These are phyloP conservation scores for Calophaca sinica DNA, from an alignment of 306 rosid genomes.

Conservation along the genomic window DNA sequence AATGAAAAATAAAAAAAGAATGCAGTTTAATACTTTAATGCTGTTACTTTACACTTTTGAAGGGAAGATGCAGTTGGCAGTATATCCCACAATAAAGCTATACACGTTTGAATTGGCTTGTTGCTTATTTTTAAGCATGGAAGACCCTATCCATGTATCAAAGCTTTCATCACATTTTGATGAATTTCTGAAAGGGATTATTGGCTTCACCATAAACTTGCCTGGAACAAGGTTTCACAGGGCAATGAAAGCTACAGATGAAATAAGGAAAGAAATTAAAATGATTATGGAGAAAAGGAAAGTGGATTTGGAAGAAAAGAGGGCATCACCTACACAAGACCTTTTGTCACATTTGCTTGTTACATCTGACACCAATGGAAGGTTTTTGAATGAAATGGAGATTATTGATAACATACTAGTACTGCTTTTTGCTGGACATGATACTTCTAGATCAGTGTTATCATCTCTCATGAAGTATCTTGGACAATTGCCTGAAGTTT, in stretches of 20 bases:
- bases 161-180: constrained; percentile 41
- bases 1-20: background rate
- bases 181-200: constrained; percentile 52
- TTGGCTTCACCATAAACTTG: constrained; percentile 52
- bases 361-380: constrained; percentile 52
- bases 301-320: constrained; percentile 49
- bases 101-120: constrained; percentile 60
- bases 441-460: constrained; percentile 55
- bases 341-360: constrained; percentile 55
- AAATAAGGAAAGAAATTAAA: constrained; percentile 45
- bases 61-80: constrained; percentile 53
- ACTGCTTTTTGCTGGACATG: constrained; percentile 59
- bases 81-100: constrained; percentile 39
- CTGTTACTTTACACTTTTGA: constrained; percentile 36
- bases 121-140: constrained; percentile 54
- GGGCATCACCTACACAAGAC: constrained; percentile 52
- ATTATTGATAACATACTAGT: constrained; percentile 55
- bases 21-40: background rate
- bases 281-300: constrained; percentile 49
- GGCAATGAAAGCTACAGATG: constrained; percentile 48
- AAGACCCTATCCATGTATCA: constrained; percentile 48
- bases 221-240: constrained; percentile 56
- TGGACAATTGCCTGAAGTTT: constrained; percentile 55
- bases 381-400: constrained; percentile 52
- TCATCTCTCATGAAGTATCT: constrained; percentile 55